Percentiles rank a stretch among this genome's conserved stretches.
These are phyloP conservation scores for Teratosphaeria nubilosa DNA, from an alignment of 2,329 filamentous ascomycete genomes.

Conservation along the genomic window DNA sequence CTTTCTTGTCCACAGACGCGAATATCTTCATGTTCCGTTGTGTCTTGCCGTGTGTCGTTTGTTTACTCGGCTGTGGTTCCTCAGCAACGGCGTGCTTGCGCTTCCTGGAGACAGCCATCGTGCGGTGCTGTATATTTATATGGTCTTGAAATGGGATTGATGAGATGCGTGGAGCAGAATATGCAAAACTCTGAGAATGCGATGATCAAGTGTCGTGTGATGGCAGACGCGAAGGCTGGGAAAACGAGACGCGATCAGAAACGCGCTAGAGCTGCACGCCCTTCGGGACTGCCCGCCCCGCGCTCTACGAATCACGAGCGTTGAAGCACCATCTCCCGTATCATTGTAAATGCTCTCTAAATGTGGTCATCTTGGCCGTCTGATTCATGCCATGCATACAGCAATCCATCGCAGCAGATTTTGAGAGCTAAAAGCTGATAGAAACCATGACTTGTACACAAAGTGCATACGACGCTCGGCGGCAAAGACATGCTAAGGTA, in stretches of 20 bases:
- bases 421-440: too few species aligned
- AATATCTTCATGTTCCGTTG: conserved; percentile 15
- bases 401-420: too few species aligned
- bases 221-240: background rate
- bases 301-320: background rate
- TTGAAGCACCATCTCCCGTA: background rate
- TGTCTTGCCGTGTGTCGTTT: conserved; percentile 11
- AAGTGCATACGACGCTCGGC: too few species aligned
- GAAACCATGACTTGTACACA: too few species aligned
- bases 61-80: conserved; percentile 13
- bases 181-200: background rate
- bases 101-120: conserved; percentile 19
- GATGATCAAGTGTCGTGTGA: background rate
- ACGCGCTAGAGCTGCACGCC: background rate
- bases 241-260: background rate
- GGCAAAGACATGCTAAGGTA: too few species aligned
- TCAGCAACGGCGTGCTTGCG: conserved; percentile 17
- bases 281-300: background rate
- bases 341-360: background rate
- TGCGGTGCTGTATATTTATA: conserved; percentile 42
- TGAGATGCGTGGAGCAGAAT: background rate
- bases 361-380: background rate
- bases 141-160: background rate
- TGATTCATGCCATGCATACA: too few species aligned
- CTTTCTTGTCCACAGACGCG: conserved; percentile 15